Percentiles rank a stretch among this genome's conserved stretches.
phyloP scores from a whole-genome alignment of 148 eudicot species.

The Pharnaceum exiguum region DNA sequence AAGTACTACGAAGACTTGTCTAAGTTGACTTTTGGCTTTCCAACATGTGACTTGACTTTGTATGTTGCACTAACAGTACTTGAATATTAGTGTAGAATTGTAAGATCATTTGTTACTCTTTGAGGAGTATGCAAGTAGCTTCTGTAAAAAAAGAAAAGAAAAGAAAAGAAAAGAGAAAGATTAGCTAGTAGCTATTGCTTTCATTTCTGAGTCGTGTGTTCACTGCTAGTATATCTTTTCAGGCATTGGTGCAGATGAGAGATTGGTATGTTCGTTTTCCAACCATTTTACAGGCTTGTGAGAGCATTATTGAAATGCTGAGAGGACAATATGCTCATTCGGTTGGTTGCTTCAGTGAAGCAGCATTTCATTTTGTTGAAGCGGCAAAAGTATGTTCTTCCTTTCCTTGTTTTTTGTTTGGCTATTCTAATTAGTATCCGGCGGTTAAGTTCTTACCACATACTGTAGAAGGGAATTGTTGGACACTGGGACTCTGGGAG shows the following conservation, averaged over 20 bases:
- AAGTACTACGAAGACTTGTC: no score
- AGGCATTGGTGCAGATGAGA: conserved; percentile 95
- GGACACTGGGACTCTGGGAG: no score
- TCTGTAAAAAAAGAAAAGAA: no score
- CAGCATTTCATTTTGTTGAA: conserved; percentile 82
- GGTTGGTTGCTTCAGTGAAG: conserved; percentile 73
- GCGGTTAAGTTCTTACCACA: no score
- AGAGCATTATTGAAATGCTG: conserved; percentile 89
- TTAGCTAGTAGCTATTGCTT: no score
- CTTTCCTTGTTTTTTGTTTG: not conserved
- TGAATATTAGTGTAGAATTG: not conserved
- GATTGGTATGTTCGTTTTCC: conserved; percentile 85
- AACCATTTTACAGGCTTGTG: conserved; percentile 89
- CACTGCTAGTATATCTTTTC: conserved; percentile 13
- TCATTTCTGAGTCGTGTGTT: not conserved
- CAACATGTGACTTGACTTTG: not conserved
- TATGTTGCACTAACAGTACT: not conserved
- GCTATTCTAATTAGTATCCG: not conserved
- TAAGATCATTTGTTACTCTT: not conserved
- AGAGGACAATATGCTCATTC: conserved; percentile 98
- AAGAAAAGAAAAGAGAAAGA: no score
- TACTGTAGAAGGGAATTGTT: no score
- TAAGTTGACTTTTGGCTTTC: not conserved
- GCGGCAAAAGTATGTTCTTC: conserved; percentile 61
- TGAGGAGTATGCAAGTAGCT: no score